Evolutionary conservation across 371 early-diverging fungal species (phyloP).

Genomic region (Mycotypha africana): DNA sequence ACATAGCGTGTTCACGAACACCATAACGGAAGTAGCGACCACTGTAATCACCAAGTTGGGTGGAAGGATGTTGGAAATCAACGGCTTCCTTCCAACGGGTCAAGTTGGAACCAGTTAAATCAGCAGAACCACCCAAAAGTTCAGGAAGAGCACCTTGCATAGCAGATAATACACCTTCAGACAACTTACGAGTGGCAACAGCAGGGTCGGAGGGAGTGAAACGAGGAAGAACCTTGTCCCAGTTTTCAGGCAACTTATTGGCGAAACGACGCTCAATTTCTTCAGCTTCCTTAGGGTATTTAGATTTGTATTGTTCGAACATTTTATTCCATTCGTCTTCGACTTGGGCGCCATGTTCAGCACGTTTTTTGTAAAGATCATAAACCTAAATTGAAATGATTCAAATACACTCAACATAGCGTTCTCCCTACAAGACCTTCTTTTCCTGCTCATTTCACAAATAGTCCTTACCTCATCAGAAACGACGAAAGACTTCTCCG

Average conservation of each 20-base stretch:
- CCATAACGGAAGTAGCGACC: slow-evolving; percentile 96
- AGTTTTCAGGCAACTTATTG: slow-evolving; percentile 69
- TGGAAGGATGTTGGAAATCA: slow-evolving; percentile 81
- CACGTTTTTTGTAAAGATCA: slow-evolving; percentile 59
- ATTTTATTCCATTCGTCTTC: slow-evolving; percentile 74
- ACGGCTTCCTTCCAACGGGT: slow-evolving; percentile 89
- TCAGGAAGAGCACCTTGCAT: slow-evolving; percentile 75
- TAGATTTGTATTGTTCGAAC: slow-evolving; percentile 55
- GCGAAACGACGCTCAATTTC: slow-evolving; percentile 76
- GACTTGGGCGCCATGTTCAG: slow-evolving; percentile 50
- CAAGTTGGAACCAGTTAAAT: slow-evolving; percentile 95
- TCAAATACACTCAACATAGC: too few relatives aligned
- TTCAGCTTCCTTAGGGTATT: slow-evolving; percentile 61
- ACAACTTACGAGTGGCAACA: slow-evolving; percentile 88
- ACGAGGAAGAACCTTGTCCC: slow-evolving; percentile 67
- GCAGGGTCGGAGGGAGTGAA: slow-evolving; percentile 73
- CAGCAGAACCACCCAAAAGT: slow-evolving; percentile 97
- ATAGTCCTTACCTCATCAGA: slow-evolving; percentile 38
- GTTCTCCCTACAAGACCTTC: too few relatives aligned
- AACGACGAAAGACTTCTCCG: slow-evolving; percentile 70
- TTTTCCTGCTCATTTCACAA: too few relatives aligned
- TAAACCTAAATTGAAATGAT: slow-evolving; percentile 49
- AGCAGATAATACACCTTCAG: slow-evolving; percentile 77
- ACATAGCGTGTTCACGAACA: slow-evolving; percentile 99
- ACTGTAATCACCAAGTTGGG: slow-evolving; percentile 68